Base-by-base conservation (phyloP, 2,329 filamentous ascomycete genomes). In the Ambrosiella cleistominuta region DNA sequence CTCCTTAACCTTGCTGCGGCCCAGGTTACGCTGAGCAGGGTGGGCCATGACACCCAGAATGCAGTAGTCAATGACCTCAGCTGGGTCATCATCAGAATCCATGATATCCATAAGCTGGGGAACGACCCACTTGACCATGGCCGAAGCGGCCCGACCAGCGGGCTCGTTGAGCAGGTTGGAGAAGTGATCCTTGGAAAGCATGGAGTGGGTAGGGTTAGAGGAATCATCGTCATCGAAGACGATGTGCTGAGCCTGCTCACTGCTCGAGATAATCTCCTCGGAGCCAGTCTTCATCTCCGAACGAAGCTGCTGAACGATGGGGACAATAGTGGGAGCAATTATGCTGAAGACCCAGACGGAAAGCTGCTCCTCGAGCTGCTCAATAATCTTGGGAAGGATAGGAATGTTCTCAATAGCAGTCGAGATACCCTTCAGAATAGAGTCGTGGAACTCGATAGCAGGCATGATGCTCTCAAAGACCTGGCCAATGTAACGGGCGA, bases 111-210 rank as follows among this genome's bases (percentile, higher is more conserved):
- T 93, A 61, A 96, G 73, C 68, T 95, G 88, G 7, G 91, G 91
- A 12, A 95, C 88, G 19, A 84, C 84, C 88, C 89, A 96, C 59
- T 79, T 80, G 49, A 96, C 74, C 53, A 90, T 81, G 65, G 83
- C 80, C 62, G 84, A 86, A 35, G 90, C 88, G 61, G 89, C 80
- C 65, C 84, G 85, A 58, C 90, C 90, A 51, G 88, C 90, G 49
- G 89, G 79, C 67, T 95, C 89, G 68, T 96, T 96, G 61, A 96
- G 77, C 38, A 90, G 75, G 66, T 94, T 94, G 62, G 85, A 86
- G 69, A 96, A 96, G 70, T 96, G 90, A 66, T 96, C 90, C 73
- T 96, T 96, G 60, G 88, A 89, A 56, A 96, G 74, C 90, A 95
- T 95, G 17, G 88, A 94, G 72, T 96, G 90, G 1, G 90, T 96